These are phyloP conservation scores for Botrytis byssoidea DNA, from an alignment of 2,329 filamentous ascomycete species.

Conservation along the genomic window DNA sequence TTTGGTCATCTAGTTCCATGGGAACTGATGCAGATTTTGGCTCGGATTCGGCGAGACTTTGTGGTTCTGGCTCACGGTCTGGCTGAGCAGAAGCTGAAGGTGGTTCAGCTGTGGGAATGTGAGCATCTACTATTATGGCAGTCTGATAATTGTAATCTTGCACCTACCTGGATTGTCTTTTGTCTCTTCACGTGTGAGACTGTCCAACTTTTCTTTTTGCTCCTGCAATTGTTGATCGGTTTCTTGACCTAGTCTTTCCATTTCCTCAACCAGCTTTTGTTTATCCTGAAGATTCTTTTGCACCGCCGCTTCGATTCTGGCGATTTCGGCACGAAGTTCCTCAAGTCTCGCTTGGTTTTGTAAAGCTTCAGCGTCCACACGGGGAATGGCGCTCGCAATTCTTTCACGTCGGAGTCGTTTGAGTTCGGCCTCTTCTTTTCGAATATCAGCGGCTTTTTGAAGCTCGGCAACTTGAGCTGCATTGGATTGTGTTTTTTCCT, in stretches of 20 bases:
- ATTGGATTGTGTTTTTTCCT: slow-evolving; percentile 27
- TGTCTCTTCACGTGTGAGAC: slow-evolving; percentile 33
- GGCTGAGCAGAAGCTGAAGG: slow-evolving; percentile 1
- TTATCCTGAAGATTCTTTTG: slow-evolving; percentile 39
- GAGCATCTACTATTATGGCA: slow-evolving; percentile 13
- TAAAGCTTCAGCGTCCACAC: slow-evolving; percentile 39
- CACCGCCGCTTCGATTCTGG: slow-evolving; percentile 37
- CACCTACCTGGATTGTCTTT: slow-evolving; percentile 35
- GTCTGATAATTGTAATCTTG: not conserved
- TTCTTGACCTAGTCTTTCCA: slow-evolving; percentile 38
- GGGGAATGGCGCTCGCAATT: slow-evolving; percentile 37
- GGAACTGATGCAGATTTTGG: slow-evolving; percentile 6
- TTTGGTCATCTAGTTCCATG: slow-evolving; percentile 14
- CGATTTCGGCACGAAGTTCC: slow-evolving; percentile 36
- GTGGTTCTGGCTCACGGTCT: not conserved
- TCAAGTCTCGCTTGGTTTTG: slow-evolving; percentile 35
- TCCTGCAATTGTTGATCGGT: slow-evolving; percentile 39
- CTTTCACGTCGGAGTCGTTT: slow-evolving; percentile 38
- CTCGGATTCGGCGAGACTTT: not conserved
- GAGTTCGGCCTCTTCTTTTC: slow-evolving; percentile 32
- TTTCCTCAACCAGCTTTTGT: slow-evolving; percentile 38
- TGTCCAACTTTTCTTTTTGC: slow-evolving; percentile 39
- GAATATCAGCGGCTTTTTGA: slow-evolving; percentile 31
- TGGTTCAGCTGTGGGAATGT: slow-evolving; percentile 4
- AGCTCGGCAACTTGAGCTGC: slow-evolving; percentile 32